These are phyloP conservation scores for Saitozyma sp. DNA, from an alignment of 768 basidiomycete genomes.

Conservation along the genomic window DNA sequence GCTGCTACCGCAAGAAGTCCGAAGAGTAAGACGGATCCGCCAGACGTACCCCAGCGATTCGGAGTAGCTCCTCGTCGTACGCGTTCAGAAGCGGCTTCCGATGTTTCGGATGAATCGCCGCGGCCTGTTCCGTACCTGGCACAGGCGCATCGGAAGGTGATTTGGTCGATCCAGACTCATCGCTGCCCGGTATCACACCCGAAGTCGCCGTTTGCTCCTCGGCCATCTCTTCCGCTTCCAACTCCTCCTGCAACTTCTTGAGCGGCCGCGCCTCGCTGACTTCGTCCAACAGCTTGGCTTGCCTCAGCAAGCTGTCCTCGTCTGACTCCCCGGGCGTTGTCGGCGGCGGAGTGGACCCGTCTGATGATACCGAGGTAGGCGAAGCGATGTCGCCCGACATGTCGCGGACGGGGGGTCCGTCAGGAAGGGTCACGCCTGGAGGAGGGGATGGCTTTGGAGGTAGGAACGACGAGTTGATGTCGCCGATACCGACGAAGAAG, in stretches of 20 bases:
- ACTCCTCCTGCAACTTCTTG: constrained; percentile 75
- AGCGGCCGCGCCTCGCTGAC: constrained; percentile 83
- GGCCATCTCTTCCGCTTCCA: constrained; percentile 27
- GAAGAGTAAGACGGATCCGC: background rate
- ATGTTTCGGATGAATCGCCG: background rate
- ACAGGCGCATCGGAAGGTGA: background rate
- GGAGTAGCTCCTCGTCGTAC: constrained; percentile 75
- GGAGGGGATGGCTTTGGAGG: constrained; percentile 48
- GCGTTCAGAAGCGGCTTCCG: constrained; percentile 73
- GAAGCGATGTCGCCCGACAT: constrained; percentile 9
- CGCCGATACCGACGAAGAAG: constrained; percentile 96
- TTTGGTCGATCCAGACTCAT: background rate
- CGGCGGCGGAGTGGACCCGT: constrained; percentile 22
- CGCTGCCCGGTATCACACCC: background rate
- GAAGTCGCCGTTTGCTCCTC: constrained; percentile 2
- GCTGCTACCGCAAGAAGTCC: background rate
- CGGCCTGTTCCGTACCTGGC: background rate
- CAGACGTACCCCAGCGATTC: constrained; percentile 68
- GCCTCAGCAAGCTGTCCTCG: constrained; percentile 64
- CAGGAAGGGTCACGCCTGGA: constrained; percentile 17
- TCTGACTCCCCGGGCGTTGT: constrained; percentile 52
- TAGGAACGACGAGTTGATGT: constrained; percentile 90
- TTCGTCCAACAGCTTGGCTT: constrained; percentile 74
- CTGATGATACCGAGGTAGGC: constrained; percentile 47
- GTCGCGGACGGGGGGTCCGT: background rate